A percentile compares a stretch with the other conserved stretches of the same genome.
Evolutionary conservation across 176 grass and related monocot genomes (phyloP).

Genomic region (Bromus sterilis): DNA sequence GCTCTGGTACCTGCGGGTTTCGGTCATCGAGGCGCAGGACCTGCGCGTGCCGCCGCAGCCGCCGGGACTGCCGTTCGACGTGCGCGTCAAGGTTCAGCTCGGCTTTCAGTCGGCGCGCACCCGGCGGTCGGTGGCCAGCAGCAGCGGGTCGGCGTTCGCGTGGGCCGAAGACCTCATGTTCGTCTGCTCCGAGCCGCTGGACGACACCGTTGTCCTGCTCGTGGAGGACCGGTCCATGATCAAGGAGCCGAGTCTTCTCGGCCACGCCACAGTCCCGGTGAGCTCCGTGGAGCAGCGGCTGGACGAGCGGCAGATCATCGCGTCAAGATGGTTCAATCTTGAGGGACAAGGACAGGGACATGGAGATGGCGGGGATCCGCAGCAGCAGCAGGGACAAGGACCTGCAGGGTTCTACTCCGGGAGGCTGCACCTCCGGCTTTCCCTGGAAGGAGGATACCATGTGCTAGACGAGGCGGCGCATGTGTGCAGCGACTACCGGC

Average conservation of each 20-base stretch:
- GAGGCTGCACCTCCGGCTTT: constrained; percentile 77
- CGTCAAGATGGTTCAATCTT: constrained; percentile 65
- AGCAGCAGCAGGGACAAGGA: background rate
- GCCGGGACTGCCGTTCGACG: constrained; percentile 50
- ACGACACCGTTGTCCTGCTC: constrained; percentile 49
- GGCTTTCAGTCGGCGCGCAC: constrained; percentile 83
- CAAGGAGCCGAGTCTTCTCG: constrained; percentile 59
- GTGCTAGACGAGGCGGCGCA: constrained; percentile 96
- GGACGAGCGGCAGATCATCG: constrained; percentile 69
- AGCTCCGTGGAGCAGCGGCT: constrained; percentile 67
- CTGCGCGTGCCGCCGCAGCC: constrained; percentile 54
- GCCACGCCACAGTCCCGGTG: constrained; percentile 52
- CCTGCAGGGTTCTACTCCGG: constrained; percentile 48
- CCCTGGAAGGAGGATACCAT: constrained; percentile 84
- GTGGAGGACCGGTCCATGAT: constrained; percentile 77
- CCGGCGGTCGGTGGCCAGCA: constrained; percentile 54
- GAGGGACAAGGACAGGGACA: constrained; percentile 29
- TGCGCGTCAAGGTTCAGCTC: constrained; percentile 81
- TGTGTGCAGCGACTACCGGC: constrained; percentile 94
- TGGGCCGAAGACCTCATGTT: constrained; percentile 97
- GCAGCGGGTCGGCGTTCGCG: constrained; percentile 63
- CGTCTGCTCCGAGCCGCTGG: constrained; percentile 72
- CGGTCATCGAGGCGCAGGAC: constrained; percentile 87
- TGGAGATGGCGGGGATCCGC: background rate
- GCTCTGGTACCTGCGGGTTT: constrained; percentile 86